A percentile compares a stretch with the other conserved stretches of the same genome.
Evolutionary conservation across 2,329 filamentous ascomycete genomes (phyloP).

Genomic region (Myriosclerotinia duriaeana): DNA sequence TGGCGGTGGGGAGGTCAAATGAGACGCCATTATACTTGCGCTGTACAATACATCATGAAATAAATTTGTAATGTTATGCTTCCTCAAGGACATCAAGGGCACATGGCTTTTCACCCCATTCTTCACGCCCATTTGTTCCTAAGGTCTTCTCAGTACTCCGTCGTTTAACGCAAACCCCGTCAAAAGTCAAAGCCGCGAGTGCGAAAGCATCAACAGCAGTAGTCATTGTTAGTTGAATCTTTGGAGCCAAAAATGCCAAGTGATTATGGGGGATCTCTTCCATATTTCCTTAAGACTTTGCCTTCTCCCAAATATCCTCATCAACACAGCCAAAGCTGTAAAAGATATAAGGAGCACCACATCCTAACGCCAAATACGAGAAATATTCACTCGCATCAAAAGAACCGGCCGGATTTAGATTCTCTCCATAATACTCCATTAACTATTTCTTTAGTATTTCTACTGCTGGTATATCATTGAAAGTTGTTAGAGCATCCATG

Average conservation of each 20-base stretch:
- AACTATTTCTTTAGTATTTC: too few relatives aligned
- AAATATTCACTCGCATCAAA: too few relatives aligned
- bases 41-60: background rate
- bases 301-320: background rate
- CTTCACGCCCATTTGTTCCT: background rate
- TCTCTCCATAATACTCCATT: too few relatives aligned
- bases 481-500: too few relatives aligned
- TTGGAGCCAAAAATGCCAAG: constrained; percentile 57
- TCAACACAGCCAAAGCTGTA: background rate
- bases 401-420: too few relatives aligned
- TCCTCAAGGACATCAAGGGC: background rate
- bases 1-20: constrained; percentile 40
- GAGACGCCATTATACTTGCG: constrained; percentile 8
- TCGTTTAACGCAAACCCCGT: background rate
- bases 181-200: constrained; percentile 50
- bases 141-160: background rate
- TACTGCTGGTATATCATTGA: too few relatives aligned
- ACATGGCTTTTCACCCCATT: background rate
- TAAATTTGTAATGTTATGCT: background rate
- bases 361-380: background rate
- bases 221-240: constrained; percentile 57
- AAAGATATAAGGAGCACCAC: constrained; percentile 3
- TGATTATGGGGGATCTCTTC: constrained; percentile 53
- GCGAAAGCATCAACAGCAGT: constrained; percentile 53
- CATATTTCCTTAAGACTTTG: background rate